Percentiles rank a stretch among this genome's conserved stretches.
Conservation (phyloP, 805 yeast genomes). For the Suhomyces prunicola region DNA sequence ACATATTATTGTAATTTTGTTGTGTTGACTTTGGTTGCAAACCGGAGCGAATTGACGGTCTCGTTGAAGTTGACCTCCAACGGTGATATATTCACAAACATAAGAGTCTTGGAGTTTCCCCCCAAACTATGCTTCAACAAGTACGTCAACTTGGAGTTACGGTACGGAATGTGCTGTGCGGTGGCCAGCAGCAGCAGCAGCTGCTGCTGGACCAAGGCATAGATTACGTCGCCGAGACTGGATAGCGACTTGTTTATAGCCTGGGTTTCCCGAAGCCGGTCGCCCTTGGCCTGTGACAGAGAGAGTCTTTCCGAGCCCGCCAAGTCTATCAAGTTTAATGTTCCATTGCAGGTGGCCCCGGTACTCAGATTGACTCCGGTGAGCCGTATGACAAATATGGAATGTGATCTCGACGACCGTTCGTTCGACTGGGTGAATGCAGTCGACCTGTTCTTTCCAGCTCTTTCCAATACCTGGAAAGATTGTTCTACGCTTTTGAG, state of each 20-base stretch:
- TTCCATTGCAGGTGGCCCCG: slow-evolving; percentile 51
- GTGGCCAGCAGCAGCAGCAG: slow-evolving; percentile 28
- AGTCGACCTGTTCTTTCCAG: slow-evolving; percentile 63
- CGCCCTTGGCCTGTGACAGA: slow-evolving; percentile 75
- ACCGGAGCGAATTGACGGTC: slow-evolving; percentile 78
- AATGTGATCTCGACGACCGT: slow-evolving; percentile 88
- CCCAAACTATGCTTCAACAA: slow-evolving; percentile 78
- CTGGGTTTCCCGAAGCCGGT: slow-evolving; percentile 80
- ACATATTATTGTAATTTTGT: slow-evolving; percentile 27
- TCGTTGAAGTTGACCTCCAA: slow-evolving; percentile 60
- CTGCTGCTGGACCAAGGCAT: slow-evolving; percentile 50
- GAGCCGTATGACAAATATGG: slow-evolving; percentile 66
- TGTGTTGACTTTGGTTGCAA: slow-evolving; percentile 78
- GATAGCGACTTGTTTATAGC: slow-evolving; percentile 86
- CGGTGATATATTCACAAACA: slow-evolving; percentile 90
- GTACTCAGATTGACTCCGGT: slow-evolving; percentile 51
- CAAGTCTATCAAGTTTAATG: slow-evolving; percentile 77
- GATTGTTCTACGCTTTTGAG: slow-evolving; percentile 52
- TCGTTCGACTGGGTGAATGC: slow-evolving; percentile 81
- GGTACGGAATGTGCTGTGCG: slow-evolving; percentile 56
- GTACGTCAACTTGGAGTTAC: slow-evolving; percentile 77
- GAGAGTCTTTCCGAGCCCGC: slow-evolving; percentile 92
- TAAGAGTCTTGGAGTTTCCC: slow-evolving; percentile 83
- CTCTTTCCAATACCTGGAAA: slow-evolving; percentile 46
- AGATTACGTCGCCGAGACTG: slow-evolving; percentile 85